Conservation (phyloP, 1,284 basidiomycete genomes). For the Heterobasidion annosum region DNA sequence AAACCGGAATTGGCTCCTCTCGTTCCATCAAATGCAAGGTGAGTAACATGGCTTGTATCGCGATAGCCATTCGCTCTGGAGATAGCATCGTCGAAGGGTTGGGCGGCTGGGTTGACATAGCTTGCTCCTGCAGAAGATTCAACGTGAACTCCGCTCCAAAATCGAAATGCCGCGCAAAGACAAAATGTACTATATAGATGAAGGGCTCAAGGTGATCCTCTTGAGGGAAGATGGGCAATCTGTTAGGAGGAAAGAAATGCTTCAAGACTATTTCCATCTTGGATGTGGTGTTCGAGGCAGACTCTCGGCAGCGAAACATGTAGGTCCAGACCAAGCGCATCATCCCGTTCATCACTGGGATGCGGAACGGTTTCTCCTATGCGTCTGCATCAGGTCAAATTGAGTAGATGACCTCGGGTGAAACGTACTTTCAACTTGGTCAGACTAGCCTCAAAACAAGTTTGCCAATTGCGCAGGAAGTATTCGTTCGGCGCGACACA, state of each 20-base stretch:
- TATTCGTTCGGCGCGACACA: conserved; percentile 85
- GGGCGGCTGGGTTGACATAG: conserved; percentile 33
- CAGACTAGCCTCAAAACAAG: conserved; percentile 63
- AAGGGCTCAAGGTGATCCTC: conserved; percentile 78
- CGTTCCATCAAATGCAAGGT: conserved; percentile 68
- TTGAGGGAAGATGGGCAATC: conserved; percentile 51
- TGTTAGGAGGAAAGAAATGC: conserved; percentile 73
- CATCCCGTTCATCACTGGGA: conserved; percentile 75
- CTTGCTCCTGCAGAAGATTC: conserved; percentile 67
- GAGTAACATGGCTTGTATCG: conserved; percentile 70
- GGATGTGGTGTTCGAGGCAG: conserved; percentile 66
- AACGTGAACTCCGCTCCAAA: conserved; percentile 79
- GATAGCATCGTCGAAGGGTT: conserved; percentile 39
- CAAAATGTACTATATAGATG: conserved; percentile 75
- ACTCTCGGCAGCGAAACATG: conserved; percentile 86
- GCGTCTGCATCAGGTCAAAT: conserved; percentile 1
- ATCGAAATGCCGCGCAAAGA: conserved; percentile 81
- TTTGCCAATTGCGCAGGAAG: conserved; percentile 77
- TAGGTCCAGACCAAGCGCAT: conserved; percentile 90
- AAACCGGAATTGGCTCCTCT: conserved; percentile 59
- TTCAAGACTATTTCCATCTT: conserved; percentile 76
- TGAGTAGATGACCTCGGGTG: neutral
- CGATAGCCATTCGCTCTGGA: conserved; percentile 69
- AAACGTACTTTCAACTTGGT: conserved; percentile 72
- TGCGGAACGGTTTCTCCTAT: conserved; percentile 74